phyloP scores from a whole-genome alignment of 495 filamentous ascomycete genomes.

The Thozetella sp. region DNA sequence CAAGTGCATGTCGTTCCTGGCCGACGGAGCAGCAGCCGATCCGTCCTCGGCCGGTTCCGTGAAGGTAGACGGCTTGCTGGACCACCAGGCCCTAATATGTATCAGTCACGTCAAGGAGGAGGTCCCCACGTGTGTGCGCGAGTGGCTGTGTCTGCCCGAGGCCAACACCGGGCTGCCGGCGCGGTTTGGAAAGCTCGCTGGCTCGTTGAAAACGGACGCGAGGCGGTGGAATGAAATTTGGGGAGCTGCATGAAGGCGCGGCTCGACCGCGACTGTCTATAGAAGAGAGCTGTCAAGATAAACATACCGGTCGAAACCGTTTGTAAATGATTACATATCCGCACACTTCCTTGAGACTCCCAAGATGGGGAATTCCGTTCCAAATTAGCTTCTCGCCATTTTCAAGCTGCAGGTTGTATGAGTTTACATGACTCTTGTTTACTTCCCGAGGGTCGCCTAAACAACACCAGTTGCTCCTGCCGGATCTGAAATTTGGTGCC shows the following conservation, averaged over 20 bases:
- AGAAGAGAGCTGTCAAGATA: no score
- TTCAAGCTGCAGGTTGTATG: no score
- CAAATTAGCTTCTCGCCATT: no score
- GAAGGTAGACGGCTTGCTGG: constrained; percentile 54
- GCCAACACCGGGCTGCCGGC: constrained; percentile 55
- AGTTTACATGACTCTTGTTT: no score
- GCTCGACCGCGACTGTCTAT: background rate
- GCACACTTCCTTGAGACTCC: no score
- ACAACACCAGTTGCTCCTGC: no score
- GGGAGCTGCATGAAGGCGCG: constrained; percentile 26
- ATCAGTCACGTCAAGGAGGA: constrained; percentile 92
- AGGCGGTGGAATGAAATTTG: constrained; percentile 64
- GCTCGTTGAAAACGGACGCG: constrained; percentile 54
- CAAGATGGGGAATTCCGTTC: no score
- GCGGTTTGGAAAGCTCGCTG: constrained; percentile 57
- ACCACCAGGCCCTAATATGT: constrained; percentile 77
- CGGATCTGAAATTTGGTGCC: no score
- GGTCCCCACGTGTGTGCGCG: constrained; percentile 75
- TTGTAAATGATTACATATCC: no score
- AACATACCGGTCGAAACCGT: no score
- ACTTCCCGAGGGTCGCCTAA: no score
- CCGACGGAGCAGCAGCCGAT: constrained; percentile 5
- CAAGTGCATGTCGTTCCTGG: constrained; percentile 78
- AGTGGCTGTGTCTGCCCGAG: constrained; percentile 81
- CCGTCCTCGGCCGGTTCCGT: constrained; percentile 27